These are phyloP conservation scores for Myrmaecium sp. DNA, from an alignment of 2,329 filamentous ascomycete species.

Conservation along the genomic window DNA sequence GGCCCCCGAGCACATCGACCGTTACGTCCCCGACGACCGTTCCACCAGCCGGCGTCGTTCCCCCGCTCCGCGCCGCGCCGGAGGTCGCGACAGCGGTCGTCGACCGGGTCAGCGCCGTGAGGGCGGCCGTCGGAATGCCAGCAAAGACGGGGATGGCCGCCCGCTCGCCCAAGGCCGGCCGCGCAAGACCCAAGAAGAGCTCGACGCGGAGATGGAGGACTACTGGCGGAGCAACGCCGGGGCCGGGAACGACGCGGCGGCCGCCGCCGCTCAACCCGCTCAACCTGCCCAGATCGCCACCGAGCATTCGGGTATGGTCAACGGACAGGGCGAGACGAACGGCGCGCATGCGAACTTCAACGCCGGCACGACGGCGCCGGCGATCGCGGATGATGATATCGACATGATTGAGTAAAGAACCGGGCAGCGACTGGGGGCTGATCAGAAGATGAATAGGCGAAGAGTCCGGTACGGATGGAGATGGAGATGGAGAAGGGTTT, in stretches of 20 bases:
- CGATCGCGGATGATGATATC: slow-evolving; percentile 2
- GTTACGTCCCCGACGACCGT: slow-evolving; percentile 52
- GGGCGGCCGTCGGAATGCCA: slow-evolving; percentile 24
- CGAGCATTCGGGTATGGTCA: neutral
- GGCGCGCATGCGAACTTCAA: neutral
- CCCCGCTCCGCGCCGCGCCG: slow-evolving; percentile 37
- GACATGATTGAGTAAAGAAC: slow-evolving; percentile 4
- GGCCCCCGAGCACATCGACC: slow-evolving; percentile 53
- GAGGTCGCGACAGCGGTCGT: slow-evolving; percentile 29
- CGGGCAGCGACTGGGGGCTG: no score
- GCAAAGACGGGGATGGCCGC: slow-evolving; percentile 30
- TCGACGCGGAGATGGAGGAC: slow-evolving; percentile 94
- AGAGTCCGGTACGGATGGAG: no score
- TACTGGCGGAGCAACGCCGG: no score
- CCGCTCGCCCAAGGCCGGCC: slow-evolving; percentile 30
- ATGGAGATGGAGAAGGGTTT: no score
- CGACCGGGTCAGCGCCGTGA: slow-evolving; percentile 28
- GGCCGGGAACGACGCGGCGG: slow-evolving; percentile 1
- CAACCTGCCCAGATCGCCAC: slow-evolving; percentile 1
- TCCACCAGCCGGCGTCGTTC: slow-evolving; percentile 32
- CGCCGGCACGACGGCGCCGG: neutral
- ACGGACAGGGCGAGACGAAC: neutral
- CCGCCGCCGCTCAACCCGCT: neutral
- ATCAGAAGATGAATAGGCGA: no score
- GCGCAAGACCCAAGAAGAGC: slow-evolving; percentile 77